These are phyloP conservation scores for Phylloporus sp. DNA, from an alignment of 1,284 basidiomycete species.

Conservation along the genomic window DNA sequence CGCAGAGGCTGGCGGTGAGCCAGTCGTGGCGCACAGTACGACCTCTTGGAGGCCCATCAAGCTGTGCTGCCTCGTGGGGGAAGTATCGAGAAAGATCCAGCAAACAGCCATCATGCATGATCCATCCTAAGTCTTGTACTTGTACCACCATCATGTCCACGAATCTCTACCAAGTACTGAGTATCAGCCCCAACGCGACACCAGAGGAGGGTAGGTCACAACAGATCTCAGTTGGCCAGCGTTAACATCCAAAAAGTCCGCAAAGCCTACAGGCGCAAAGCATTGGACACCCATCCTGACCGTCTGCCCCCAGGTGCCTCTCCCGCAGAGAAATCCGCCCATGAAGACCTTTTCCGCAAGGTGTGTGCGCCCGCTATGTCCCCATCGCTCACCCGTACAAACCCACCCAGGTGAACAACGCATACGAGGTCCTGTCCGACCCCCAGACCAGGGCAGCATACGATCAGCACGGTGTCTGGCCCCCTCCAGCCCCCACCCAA, in stretches of 20 bases:
- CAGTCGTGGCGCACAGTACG: slow-evolving; percentile 66
- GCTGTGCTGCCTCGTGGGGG: slow-evolving; percentile 9
- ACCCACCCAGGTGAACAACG: slow-evolving; percentile 52
- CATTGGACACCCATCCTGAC: slow-evolving; percentile 60
- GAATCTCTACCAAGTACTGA: slow-evolving; percentile 64
- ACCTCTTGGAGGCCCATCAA: slow-evolving; percentile 73
- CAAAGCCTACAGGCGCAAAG: slow-evolving; percentile 56
- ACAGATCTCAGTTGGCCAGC: not conserved
- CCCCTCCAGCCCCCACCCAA: slow-evolving; percentile 58
- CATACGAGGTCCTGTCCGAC: slow-evolving; percentile 59
- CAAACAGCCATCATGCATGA: slow-evolving; percentile 27
- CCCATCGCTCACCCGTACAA: slow-evolving; percentile 6
- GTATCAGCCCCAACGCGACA: slow-evolving; percentile 47
- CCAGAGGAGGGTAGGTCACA: slow-evolving; percentile 52
- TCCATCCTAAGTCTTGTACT: not conserved
- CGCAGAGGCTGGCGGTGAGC: slow-evolving; percentile 23
- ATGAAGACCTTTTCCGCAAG: slow-evolving; percentile 56
- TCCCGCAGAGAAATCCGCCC: slow-evolving; percentile 47
- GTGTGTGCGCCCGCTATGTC: slow-evolving; percentile 29
- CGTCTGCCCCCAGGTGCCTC: slow-evolving; percentile 49
- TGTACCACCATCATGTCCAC: slow-evolving; percentile 52
- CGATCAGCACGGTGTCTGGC: slow-evolving; percentile 75
- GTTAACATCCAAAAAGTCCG: slow-evolving; percentile 46
- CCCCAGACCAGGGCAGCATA: slow-evolving; percentile 63
- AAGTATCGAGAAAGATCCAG: slow-evolving; percentile 16